Conservation (phyloP, 2,329 filamentous ascomycete genomes). For the Dactylellina haptotyla region DNA sequence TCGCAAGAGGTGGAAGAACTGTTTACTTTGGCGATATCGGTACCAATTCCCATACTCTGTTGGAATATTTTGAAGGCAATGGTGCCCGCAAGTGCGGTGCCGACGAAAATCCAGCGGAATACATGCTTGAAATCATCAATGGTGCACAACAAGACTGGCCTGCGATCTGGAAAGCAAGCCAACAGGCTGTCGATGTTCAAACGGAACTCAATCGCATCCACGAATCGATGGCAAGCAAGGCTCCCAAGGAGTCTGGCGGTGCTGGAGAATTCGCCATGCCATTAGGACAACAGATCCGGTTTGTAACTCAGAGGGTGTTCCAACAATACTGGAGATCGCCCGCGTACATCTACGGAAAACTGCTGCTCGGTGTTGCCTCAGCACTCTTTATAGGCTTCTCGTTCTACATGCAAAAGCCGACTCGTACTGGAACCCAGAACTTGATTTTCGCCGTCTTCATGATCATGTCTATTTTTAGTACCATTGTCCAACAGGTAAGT, state of each 20-base stretch:
- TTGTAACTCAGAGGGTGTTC: conserved; percentile 79
- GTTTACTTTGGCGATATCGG: conserved; percentile 86
- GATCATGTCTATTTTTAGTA: conserved; percentile 81
- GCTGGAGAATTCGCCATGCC: conserved; percentile 84
- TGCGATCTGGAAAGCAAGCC: conserved; percentile 64
- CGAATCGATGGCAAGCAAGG: conserved; percentile 67
- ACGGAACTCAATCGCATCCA: conserved; percentile 64
- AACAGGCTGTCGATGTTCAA: conserved; percentile 64
- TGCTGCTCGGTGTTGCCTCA: conserved; percentile 70
- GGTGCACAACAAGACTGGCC: conserved; percentile 67
- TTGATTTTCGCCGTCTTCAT: conserved; percentile 89
- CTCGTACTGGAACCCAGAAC: conserved; percentile 81
- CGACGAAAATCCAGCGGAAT: conserved; percentile 82
- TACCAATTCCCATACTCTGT: conserved; percentile 73
- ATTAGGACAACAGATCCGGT: conserved; percentile 73
- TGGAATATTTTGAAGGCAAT: conserved; percentile 79
- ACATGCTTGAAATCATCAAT: conserved; percentile 73
- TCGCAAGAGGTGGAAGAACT: conserved; percentile 77
- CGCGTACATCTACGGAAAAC: conserved; percentile 87
- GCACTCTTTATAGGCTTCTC: conserved; percentile 83
- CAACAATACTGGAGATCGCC: conserved; percentile 93
- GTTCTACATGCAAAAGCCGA: conserved; percentile 77
- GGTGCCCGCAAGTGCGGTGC: conserved; percentile 73
- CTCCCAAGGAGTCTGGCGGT: conserved; percentile 64
- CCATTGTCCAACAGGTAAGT: conserved; percentile 74